Evolutionary conservation across 495 filamentous ascomycete genomes (phyloP).

Genomic region (Amphirosellinia nigrospora): DNA sequence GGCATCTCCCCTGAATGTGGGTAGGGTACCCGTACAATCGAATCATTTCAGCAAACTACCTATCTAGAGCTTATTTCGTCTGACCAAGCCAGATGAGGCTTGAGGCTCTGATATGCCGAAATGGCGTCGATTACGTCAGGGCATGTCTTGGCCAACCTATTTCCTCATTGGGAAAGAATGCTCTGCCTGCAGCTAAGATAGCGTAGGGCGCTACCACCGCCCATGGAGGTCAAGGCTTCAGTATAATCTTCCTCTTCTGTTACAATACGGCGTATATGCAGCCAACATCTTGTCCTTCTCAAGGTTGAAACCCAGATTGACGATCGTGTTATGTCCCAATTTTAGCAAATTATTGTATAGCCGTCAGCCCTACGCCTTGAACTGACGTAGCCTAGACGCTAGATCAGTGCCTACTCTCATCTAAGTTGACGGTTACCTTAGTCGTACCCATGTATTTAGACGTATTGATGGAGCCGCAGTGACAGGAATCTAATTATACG

Average conservation of each 20-base stretch:
- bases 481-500: background rate
- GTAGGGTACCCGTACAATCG: too few relatives aligned
- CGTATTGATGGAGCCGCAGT: background rate
- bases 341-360: background rate
- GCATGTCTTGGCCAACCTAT: background rate
- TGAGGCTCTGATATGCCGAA: too few relatives aligned
- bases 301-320: background rate
- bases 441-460: background rate
- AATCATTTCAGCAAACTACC: too few relatives aligned
- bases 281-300: background rate
- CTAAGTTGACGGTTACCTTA: background rate
- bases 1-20: too few relatives aligned
- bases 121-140: background rate
- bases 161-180: background rate
- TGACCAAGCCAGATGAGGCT: too few relatives aligned
- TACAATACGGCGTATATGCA: constrained; percentile 15
- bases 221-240: background rate
- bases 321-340: background rate
- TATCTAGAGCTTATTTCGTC: too few relatives aligned
- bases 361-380: background rate
- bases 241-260: background rate
- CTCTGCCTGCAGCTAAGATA: background rate
- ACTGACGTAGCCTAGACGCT: background rate
- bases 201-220: background rate
- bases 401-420: background rate